Base-by-base conservation (phyloP, 1,139 yeast genomes). In the Wickerhamomyces sp. region DNA sequence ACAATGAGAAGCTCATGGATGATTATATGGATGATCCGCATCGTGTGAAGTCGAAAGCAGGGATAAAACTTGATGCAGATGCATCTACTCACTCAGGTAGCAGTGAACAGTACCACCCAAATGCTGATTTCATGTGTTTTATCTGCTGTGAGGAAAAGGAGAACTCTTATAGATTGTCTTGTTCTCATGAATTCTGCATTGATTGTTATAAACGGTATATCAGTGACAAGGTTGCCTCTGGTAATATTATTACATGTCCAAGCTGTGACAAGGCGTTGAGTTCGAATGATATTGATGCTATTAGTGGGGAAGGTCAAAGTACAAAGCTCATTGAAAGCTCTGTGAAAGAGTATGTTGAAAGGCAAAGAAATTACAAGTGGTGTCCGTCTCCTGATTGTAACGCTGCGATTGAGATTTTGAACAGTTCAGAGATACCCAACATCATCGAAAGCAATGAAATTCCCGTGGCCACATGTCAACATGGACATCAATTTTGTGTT, bases 331-430 rank as follows among this genome's bases (percentile, higher is more conserved):
- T 67, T 52, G 55, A 57, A 33, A 63, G 65, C 9, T 67, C 72
- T 0, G 64, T 82, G 4, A 77, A 74, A 48, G 64, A 69, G 14
- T 81, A 72, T 54, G 77, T 88, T 23, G 78, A 77, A 38, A 72
- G 75, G 46, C 75, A 75, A 48, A 71, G 71, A 37, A 69, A 68
- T 36, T 76, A 76, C 53, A 66, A 64, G 46, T 84, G 93, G 85
- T 93, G 99, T 63, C 97, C 97, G 0, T 84, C 86, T 1, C 85
- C 95, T 0, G 95, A 87, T 58, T 93, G 99, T 63, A 71, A 72
- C 36, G 68, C 72, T 46, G 73, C 88, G 32, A 71, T 86, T 13
- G 81, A 81, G 56, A 65, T 80, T 38, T 50, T 64, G 6, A 73
- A 74, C 44, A 46, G 56, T 7, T 45, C 57, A 6, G 67, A 62